These are phyloP conservation scores for Gomphus sp. DNA, from an alignment of 1,284 basidiomycete genomes.

Conservation along the genomic window DNA sequence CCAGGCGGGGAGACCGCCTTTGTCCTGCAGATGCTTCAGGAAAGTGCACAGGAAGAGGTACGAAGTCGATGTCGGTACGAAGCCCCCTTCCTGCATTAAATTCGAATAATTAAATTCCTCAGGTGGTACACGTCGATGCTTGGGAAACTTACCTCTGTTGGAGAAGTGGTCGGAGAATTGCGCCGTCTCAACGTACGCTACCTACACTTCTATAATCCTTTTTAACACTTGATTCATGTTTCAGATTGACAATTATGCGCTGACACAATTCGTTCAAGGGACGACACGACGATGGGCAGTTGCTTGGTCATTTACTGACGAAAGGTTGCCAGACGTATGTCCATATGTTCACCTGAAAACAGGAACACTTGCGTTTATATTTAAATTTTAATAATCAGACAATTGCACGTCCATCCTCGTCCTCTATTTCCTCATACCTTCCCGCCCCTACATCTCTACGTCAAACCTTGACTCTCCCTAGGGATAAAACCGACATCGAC, in stretches of 20 bases:
- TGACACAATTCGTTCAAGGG: slow-evolving; percentile 78
- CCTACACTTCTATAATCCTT: neutral
- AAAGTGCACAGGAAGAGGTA: slow-evolving; percentile 41
- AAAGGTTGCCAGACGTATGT: slow-evolving; percentile 69
- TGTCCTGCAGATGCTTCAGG: slow-evolving; percentile 67
- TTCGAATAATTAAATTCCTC: neutral
- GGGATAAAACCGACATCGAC: slow-evolving; percentile 13
- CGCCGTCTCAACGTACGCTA: slow-evolving; percentile 37
- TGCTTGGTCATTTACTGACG: slow-evolving; percentile 68
- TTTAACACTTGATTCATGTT: neutral
- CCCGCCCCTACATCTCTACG: slow-evolving; percentile 46
- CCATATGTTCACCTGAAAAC: neutral
- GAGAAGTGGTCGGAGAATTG: slow-evolving; percentile 49
- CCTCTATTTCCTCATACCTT: slow-evolving; percentile 37
- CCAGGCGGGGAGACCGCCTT: slow-evolving; percentile 79
- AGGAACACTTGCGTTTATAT: slow-evolving; percentile 6
- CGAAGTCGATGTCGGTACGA: slow-evolving; percentile 42
- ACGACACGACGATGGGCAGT: slow-evolving; percentile 85
- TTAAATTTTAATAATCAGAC: slow-evolving; percentile 23
- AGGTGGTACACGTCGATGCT: slow-evolving; percentile 94
- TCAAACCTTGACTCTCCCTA: slow-evolving; percentile 23
- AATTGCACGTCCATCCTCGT: slow-evolving; percentile 39
- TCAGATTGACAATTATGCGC: slow-evolving; percentile 77
- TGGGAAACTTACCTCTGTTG: slow-evolving; percentile 74
- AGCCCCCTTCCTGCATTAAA: neutral